These are phyloP conservation scores for Coniferiporia sulphurascens DNA, from an alignment of 1,284 basidiomycete genomes.

Conservation along the genomic window DNA sequence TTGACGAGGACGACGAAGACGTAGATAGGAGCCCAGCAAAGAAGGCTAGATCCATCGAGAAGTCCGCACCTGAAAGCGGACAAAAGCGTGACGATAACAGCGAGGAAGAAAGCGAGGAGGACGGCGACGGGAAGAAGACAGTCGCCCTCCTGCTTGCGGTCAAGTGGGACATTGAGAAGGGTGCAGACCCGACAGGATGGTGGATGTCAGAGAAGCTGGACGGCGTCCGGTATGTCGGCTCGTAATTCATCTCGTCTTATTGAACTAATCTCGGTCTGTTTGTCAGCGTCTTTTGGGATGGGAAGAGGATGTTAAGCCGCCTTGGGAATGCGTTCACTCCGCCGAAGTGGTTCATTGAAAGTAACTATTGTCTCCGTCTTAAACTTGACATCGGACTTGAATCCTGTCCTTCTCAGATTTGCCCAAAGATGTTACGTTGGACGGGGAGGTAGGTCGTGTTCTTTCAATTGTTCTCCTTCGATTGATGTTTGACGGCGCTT, in stretches of 20 bases:
- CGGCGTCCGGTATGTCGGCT: conserved; percentile 44
- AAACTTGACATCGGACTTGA: background rate
- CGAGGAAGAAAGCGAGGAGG: conserved; percentile 18
- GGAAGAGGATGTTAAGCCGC: conserved; percentile 51
- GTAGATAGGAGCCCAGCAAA: conserved; percentile 3
- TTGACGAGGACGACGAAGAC: conserved; percentile 14
- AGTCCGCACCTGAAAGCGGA: conserved; percentile 12
- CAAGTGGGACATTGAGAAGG: conserved; percentile 53
- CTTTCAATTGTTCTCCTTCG: conserved; percentile 19
- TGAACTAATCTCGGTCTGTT: conserved; percentile 25
- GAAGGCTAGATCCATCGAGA: conserved; percentile 23
- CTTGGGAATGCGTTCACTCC: conserved; percentile 58
- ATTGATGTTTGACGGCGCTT: conserved; percentile 18
- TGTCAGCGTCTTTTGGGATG: conserved; percentile 50
- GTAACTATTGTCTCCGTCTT: conserved; percentile 31
- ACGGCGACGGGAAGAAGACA: conserved; percentile 26
- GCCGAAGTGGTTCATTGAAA: conserved; percentile 55
- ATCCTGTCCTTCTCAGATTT: conserved; percentile 36
- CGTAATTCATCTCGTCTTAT: background rate
- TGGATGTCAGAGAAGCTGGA: conserved; percentile 67
- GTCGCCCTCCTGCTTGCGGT: conserved; percentile 51
- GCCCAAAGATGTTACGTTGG: conserved; percentile 53
- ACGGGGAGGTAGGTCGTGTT: conserved; percentile 41
- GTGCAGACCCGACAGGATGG: conserved; percentile 56
- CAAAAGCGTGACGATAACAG: conserved; percentile 20